phyloP scores from a whole-genome alignment of 2,329 filamentous ascomycete species.

The Fusarium brevicatenulatum region DNA sequence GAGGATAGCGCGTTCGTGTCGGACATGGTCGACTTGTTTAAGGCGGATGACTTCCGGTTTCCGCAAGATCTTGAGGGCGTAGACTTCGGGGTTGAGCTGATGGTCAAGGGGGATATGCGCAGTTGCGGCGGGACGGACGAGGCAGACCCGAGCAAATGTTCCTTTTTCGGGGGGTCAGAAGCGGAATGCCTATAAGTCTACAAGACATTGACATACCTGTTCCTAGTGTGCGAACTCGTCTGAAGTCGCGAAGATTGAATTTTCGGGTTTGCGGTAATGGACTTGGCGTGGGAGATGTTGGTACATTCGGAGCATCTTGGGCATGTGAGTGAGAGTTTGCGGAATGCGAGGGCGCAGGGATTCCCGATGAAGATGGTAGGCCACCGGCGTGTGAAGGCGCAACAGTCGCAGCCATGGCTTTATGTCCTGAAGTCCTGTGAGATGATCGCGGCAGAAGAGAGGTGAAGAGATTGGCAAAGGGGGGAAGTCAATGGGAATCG shows the following conservation, averaged over 20 bases:
- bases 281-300: constrained; percentile 24
- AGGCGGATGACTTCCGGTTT: constrained; percentile 80
- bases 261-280: constrained; percentile 45
- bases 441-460: not conserved
- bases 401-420: constrained; percentile 47
- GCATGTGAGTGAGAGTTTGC: constrained; percentile 26
- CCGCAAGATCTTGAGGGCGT: constrained; percentile 82
- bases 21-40: constrained; percentile 88
- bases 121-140: constrained; percentile 73
- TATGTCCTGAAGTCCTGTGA: not conserved
- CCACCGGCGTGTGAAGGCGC: constrained; percentile 46
- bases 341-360: constrained; percentile 37
- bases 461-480: not conserved
- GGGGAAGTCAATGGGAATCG: constrained; percentile 9
- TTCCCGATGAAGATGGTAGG: constrained; percentile 40
- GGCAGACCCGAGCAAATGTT: constrained; percentile 84
- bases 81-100: constrained; percentile 63
- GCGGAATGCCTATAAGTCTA: not conserved
- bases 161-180: constrained; percentile 55
- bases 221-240: constrained; percentile 78
- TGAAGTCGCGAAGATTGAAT: constrained; percentile 66
- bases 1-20: constrained; percentile 83
- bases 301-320: constrained; percentile 26
- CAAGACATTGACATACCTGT: constrained; percentile 65
- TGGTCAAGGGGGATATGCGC: constrained; percentile 52